Percentiles rank a stretch among this genome's conserved stretches.
Evolutionary conservation across 805 yeast genomes (phyloP).

Genomic region (Sugiyamaella chiloensis): DNA sequence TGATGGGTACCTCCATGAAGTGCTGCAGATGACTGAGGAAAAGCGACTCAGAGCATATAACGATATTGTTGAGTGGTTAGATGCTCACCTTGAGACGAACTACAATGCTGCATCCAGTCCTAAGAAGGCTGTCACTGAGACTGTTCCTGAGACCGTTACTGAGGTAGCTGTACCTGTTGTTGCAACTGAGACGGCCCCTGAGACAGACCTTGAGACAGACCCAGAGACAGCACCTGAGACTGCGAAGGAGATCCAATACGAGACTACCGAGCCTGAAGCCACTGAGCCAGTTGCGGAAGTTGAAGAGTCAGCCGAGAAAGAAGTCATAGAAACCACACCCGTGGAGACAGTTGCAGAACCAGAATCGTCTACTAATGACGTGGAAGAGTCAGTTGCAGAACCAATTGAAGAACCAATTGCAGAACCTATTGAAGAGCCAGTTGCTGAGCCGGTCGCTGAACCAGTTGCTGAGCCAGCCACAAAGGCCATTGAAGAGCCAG

Average conservation of each 20-base stretch:
- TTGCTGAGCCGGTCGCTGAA: constrained; percentile 7
- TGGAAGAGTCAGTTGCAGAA: constrained; percentile 7
- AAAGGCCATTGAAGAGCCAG: constrained; percentile 8
- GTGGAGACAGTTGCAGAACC: constrained; percentile 5
- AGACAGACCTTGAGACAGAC: neutral
- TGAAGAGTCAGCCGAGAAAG: constrained; percentile 6
- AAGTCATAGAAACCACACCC: neutral
- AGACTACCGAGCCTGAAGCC: constrained; percentile 10
- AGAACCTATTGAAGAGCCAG: constrained; percentile 7
- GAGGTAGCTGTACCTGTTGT: constrained; percentile 1
- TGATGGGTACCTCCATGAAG: constrained; percentile 26
- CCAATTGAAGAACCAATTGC: constrained; percentile 6
- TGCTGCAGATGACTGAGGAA: constrained; percentile 13
- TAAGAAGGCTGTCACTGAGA: constrained; percentile 8
- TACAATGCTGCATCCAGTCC: neutral
- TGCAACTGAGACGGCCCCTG: constrained; percentile 6
- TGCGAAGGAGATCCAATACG: neutral
- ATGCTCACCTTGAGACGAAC: constrained; percentile 16
- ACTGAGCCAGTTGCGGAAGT: constrained; percentile 10
- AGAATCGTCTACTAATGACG: constrained; percentile 12
- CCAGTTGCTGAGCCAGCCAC: constrained; percentile 10
- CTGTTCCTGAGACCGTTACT: constrained; percentile 6
- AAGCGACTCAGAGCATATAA: constrained; percentile 15
- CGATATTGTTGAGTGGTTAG: constrained; percentile 24
- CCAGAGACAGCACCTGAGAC: constrained; percentile 2